Percentiles rank a stretch among this genome's conserved stretches.
These are phyloP conservation scores for Geosiphon pyriformis DNA, from an alignment of 192 early-diverging fungal genomes.

Conservation along the genomic window DNA sequence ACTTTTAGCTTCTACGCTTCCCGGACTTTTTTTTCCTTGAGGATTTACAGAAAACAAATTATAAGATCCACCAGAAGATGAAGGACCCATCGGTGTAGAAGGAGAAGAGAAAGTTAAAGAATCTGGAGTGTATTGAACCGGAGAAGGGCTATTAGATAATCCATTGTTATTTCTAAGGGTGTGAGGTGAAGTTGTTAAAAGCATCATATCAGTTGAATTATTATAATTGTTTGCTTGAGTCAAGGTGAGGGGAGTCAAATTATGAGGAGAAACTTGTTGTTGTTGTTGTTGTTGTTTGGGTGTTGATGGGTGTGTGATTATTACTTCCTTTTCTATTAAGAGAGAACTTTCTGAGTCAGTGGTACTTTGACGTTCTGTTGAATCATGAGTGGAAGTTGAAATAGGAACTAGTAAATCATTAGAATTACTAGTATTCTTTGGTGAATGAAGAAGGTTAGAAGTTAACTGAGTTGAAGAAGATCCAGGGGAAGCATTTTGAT, in stretches of 20 bases:
- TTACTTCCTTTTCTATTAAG: no score
- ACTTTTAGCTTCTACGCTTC: conserved; percentile 14
- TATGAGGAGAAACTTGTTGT: neutral
- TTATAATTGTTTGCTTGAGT: neutral
- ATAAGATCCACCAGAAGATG: conserved; percentile 5
- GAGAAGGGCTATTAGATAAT: neutral
- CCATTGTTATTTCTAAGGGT: neutral
- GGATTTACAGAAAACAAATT: conserved; percentile 22
- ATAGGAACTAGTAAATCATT: no score
- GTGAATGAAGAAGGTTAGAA: no score
- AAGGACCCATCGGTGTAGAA: conserved; percentile 3
- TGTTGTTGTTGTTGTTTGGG: no score
- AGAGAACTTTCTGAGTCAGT: no score
- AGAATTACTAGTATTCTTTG: no score
- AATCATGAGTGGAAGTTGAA: no score
- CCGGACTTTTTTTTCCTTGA: conserved; percentile 1
- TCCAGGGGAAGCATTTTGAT: no score
- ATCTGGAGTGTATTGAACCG: neutral
- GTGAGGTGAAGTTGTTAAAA: neutral
- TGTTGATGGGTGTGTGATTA: no score
- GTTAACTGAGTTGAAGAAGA: no score
- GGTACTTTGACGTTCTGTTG: no score
- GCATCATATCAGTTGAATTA: neutral
- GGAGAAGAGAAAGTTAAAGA: conserved; percentile 6
- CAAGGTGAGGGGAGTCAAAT: neutral